Percentiles rank a stretch among this genome's conserved stretches.
Evolutionary conservation across 352 stramenopile species (phyloP).

Genomic region (Globisporangium okanoganense): DNA sequence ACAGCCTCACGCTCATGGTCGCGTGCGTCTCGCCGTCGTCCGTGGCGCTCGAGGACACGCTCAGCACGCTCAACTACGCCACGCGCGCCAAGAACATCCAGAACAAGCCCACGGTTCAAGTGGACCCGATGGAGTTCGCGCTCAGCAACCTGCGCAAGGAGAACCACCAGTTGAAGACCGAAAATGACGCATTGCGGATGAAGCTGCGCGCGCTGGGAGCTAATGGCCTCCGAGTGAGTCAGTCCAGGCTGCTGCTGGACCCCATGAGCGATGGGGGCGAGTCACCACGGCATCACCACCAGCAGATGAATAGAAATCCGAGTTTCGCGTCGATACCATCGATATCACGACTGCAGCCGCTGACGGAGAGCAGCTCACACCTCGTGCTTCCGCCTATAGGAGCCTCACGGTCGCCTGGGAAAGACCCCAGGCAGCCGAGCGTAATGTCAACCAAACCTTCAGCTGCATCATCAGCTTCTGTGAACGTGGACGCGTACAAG

Average conservation of each 20-base stretch:
- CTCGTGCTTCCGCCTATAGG: slow-evolving; percentile 8
- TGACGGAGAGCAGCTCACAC: slow-evolving; percentile 10
- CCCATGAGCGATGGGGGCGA: slow-evolving; percentile 3
- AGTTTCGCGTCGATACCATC: slow-evolving; percentile 26
- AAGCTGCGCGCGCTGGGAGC: slow-evolving; percentile 29
- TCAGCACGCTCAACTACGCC: slow-evolving; percentile 85
- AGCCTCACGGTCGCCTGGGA: slow-evolving; percentile 11
- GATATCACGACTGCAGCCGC: slow-evolving; percentile 27
- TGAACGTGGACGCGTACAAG: slow-evolving; percentile 25
- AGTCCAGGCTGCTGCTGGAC: slow-evolving; percentile 3
- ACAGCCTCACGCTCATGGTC: slow-evolving; percentile 83
- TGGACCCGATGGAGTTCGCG: slow-evolving; percentile 57
- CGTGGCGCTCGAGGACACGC: slow-evolving; percentile 58
- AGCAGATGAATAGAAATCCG: slow-evolving; percentile 2
- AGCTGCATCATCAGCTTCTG: slow-evolving; percentile 13
- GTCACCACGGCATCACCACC: not conserved
- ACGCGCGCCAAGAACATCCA: slow-evolving; percentile 83
- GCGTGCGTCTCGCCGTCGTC: slow-evolving; percentile 72
- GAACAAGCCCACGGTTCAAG: slow-evolving; percentile 73
- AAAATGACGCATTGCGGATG: slow-evolving; percentile 61
- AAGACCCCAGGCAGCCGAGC: not conserved
- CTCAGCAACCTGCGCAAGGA: slow-evolving; percentile 61
- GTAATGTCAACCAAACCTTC: slow-evolving; percentile 1
- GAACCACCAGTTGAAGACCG: slow-evolving; percentile 46
- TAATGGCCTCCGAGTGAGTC: slow-evolving; percentile 6